Percentiles rank a stretch among this genome's conserved stretches.
phyloP scores from a whole-genome alignment of 2,329 filamentous ascomycete species.

The Lanzia echinophila region DNA sequence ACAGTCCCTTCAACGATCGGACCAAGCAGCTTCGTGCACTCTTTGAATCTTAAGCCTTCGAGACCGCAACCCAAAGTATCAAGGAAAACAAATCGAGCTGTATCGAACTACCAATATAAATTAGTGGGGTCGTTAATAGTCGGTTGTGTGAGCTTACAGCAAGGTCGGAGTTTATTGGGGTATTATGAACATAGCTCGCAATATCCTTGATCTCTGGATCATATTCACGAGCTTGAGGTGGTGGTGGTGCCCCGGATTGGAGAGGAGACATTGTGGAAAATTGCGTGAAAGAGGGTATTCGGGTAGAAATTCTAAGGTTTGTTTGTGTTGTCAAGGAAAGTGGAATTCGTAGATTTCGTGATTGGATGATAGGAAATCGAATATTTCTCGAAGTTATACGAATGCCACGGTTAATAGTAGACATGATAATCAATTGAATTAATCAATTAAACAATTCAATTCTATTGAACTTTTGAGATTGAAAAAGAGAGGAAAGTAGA shows the following conservation, averaged over 20 bases:
- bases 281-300: constrained; percentile 20
- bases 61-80: constrained; percentile 96
- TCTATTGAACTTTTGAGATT: not conserved
- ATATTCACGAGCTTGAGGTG: constrained; percentile 55
- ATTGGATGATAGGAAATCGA: constrained; percentile 24
- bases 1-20: constrained; percentile 84
- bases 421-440: constrained; percentile 22
- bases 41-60: constrained; percentile 89
- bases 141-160: constrained; percentile 57
- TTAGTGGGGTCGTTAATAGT: constrained; percentile 15
- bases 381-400: constrained; percentile 27
- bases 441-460: not conserved
- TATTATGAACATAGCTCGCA: constrained; percentile 89
- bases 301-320: constrained; percentile 17
- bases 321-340: constrained; percentile 21
- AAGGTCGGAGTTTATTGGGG: constrained; percentile 82
- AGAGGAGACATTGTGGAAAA: constrained; percentile 33
- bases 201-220: constrained; percentile 94
- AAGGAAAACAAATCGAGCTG: constrained; percentile 91
- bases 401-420: constrained; percentile 28
- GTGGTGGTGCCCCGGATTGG: constrained; percentile 39
- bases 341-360: constrained; percentile 23
- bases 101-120: constrained; percentile 64
- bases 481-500: not conserved
- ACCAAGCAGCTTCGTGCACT: constrained; percentile 91